Evolutionary conservation across 2,329 filamentous ascomycete genomes (phyloP).

Genomic region (Calonectria crousiana): DNA sequence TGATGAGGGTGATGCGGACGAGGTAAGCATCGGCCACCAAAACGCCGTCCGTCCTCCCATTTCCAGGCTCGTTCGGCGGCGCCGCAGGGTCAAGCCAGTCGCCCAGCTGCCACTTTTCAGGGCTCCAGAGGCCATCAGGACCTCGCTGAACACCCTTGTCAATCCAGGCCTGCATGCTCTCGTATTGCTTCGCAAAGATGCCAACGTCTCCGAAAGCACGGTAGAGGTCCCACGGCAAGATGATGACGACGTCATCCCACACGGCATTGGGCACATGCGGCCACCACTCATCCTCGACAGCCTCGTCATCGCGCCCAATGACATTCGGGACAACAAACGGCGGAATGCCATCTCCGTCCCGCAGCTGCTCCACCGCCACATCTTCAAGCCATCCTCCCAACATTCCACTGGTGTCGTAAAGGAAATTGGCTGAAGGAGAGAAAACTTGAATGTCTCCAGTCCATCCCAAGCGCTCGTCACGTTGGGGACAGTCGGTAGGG

Average conservation of each 20-base stretch:
- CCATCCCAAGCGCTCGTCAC: slow-evolving; percentile 65
- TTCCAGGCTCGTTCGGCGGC: neutral
- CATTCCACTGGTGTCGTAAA: slow-evolving; percentile 55
- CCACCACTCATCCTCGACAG: neutral
- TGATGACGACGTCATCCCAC: neutral
- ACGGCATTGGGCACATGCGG: neutral
- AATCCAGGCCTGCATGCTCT: neutral
- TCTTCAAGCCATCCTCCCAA: neutral
- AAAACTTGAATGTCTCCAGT: slow-evolving; percentile 63
- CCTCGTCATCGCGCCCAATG: neutral
- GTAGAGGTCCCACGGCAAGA: neutral
- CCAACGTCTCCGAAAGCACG: neutral
- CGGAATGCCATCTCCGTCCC: neutral
- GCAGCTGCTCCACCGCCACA: neutral
- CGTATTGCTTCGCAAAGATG: neutral
- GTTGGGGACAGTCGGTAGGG: slow-evolving; percentile 67
- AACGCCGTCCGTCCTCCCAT: neutral
- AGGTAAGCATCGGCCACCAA: slow-evolving; percentile 12
- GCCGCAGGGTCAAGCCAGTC: neutral
- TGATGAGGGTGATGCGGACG: slow-evolving; percentile 49
- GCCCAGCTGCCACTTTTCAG: neutral
- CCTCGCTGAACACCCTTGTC: neutral
- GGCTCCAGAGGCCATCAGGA: neutral
- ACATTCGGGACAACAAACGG: neutral
- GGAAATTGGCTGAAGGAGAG: slow-evolving; percentile 59